Percentiles rank a stretch among this genome's conserved stretches.
phyloP scores from a whole-genome alignment of 139 green algal species.

The Pleodorina starrii region DNA sequence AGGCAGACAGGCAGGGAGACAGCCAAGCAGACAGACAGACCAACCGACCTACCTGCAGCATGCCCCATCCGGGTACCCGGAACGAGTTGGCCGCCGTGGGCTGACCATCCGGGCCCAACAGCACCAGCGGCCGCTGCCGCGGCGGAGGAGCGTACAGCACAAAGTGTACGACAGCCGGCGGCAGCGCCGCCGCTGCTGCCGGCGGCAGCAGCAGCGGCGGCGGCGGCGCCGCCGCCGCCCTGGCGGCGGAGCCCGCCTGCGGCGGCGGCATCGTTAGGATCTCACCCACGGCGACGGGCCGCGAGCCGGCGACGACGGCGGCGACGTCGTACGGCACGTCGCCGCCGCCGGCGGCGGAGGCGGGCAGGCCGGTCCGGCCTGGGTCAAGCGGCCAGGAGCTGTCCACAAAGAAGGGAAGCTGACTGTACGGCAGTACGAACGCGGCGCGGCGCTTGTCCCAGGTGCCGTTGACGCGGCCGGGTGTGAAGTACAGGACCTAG shows the following conservation, averaged over 20 bases:
- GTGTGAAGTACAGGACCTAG: constrained; percentile 60
- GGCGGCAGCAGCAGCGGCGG: constrained; percentile 27
- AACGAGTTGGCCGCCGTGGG: constrained; percentile 33
- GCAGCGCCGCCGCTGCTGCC: background rate
- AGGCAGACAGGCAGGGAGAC: too few species aligned
- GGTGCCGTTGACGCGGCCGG: constrained; percentile 25
- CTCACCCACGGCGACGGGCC: background rate
- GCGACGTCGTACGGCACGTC: constrained; percentile 27
- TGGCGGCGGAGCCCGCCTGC: background rate
- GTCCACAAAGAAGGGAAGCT: constrained; percentile 57
- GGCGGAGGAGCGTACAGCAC: constrained; percentile 60
- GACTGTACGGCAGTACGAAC: constrained; percentile 26
- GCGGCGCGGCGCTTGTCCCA: constrained; percentile 3
- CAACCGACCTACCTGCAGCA: constrained; percentile 50
- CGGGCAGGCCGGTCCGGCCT: constrained; percentile 10
- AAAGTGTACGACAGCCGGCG: constrained; percentile 54
- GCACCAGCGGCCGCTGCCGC: constrained; percentile 48
- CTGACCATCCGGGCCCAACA: constrained; percentile 23
- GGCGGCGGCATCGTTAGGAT: background rate
- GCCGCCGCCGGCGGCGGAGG: constrained; percentile 6
- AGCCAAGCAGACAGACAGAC: too few species aligned
- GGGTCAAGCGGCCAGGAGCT: constrained; percentile 56
- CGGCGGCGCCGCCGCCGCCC: background rate
- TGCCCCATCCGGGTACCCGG: constrained; percentile 57
- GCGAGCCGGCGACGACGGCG: background rate